Evolutionary conservation across 352 stramenopile species (phyloP).

Genomic region (Globisporangium middletonii): DNA sequence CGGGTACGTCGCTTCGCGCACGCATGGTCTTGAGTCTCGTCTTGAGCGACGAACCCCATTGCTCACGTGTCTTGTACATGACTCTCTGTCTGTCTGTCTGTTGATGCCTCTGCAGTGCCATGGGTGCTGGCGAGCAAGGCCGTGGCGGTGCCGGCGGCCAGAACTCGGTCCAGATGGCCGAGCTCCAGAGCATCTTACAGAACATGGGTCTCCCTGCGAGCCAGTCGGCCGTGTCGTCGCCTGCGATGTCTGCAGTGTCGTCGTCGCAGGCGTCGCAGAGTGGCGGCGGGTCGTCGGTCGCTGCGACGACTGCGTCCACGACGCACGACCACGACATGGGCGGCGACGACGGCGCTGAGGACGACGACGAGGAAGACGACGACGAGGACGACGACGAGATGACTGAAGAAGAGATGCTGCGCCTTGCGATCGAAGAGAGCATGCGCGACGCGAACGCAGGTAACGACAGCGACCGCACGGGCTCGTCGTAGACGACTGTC

Average conservation of each 20-base stretch:
- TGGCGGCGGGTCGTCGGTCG: slow-evolving; percentile 56
- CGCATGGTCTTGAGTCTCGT: not conserved
- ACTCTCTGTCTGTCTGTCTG: not conserved
- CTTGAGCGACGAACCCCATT: no score
- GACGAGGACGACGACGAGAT: slow-evolving; percentile 85
- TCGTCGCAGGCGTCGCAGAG: slow-evolving; percentile 70
- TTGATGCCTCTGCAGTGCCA: slow-evolving; percentile 30
- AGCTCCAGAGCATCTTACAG: slow-evolving; percentile 85
- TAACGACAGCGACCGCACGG: slow-evolving; percentile 40
- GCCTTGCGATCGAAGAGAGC: slow-evolving; percentile 81
- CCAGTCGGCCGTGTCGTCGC: slow-evolving; percentile 64
- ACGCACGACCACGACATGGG: slow-evolving; percentile 73
- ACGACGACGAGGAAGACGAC: slow-evolving; percentile 62
- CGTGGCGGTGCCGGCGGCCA: slow-evolving; percentile 33
- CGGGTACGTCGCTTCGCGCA: slow-evolving; percentile 24
- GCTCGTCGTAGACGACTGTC: slow-evolving; percentile 28
- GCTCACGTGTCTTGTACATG: no score
- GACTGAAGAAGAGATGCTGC: slow-evolving; percentile 81
- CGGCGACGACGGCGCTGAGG: slow-evolving; percentile 53
- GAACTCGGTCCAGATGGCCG: slow-evolving; percentile 72
- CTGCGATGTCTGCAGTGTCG: slow-evolving; percentile 64
- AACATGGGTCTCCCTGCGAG: slow-evolving; percentile 79
- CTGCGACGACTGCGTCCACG: slow-evolving; percentile 63
- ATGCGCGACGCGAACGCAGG: slow-evolving; percentile 77
- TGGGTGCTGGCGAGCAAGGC: slow-evolving; percentile 65